Evolutionary conservation across 176 grass and related monocot genomes (phyloP).

Genomic region (Aegilops tauschii): DNA sequence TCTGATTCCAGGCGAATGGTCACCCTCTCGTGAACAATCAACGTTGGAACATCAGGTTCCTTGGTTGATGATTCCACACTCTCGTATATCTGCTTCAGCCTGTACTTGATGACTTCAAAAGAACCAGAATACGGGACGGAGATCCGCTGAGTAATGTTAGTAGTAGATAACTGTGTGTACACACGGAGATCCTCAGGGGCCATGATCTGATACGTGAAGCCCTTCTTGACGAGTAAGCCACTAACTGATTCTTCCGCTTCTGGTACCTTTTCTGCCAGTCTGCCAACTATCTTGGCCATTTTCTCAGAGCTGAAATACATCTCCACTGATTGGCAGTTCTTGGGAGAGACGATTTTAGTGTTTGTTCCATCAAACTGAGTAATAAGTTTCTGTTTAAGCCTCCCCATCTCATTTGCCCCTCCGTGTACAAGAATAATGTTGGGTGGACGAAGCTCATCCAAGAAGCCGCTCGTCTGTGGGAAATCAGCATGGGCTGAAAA

Average conservation of each 20-base stretch:
- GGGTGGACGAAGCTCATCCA: slow-evolving; percentile 76
- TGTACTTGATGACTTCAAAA: slow-evolving; percentile 88
- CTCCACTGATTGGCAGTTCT: slow-evolving; percentile 89
- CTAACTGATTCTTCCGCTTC: slow-evolving; percentile 56
- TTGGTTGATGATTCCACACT: slow-evolving; percentile 61
- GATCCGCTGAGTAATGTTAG: slow-evolving; percentile 82
- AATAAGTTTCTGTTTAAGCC: slow-evolving; percentile 89
- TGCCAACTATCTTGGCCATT: slow-evolving; percentile 90
- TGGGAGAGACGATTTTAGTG: slow-evolving; percentile 72
- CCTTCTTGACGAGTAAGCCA: slow-evolving; percentile 92
- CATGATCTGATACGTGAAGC: slow-evolving; percentile 95
- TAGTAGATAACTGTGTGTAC: slow-evolving; percentile 76
- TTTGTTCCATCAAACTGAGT: slow-evolving; percentile 77
- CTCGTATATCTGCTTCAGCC: slow-evolving; percentile 89
- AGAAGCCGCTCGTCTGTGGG: slow-evolving; percentile 80
- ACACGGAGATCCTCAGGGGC: slow-evolving; percentile 92
- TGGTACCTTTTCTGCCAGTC: slow-evolving; percentile 74
- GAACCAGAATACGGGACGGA: slow-evolving; percentile 75
- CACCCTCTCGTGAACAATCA: slow-evolving; percentile 68
- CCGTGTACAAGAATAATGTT: slow-evolving; percentile 98
- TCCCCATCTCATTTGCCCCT: slow-evolving; percentile 91
- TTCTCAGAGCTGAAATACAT: slow-evolving; percentile 98
- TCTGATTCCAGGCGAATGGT: slow-evolving; percentile 70
- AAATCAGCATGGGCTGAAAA: slow-evolving; percentile 97
- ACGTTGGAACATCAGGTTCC: slow-evolving; percentile 62